These are phyloP conservation scores for Chalciporus sp. DNA, from an alignment of 1,284 basidiomycete species.

Conservation along the genomic window DNA sequence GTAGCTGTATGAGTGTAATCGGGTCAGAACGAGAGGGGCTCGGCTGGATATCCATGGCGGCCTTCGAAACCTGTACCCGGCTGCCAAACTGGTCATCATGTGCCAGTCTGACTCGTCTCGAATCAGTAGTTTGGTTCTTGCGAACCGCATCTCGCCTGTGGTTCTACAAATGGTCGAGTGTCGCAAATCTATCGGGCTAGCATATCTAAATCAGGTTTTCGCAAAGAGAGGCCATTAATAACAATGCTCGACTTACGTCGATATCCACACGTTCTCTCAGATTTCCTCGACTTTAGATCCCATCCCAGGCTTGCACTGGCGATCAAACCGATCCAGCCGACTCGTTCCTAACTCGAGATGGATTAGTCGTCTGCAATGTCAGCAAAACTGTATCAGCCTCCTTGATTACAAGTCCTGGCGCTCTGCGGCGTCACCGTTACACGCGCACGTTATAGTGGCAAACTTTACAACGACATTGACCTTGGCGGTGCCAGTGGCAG, in stretches of 20 bases:
- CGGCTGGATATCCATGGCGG: constrained; percentile 31
- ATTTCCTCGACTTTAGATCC: background rate
- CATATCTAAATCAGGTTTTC: constrained; percentile 19
- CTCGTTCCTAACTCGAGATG: background rate
- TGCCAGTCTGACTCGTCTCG: constrained; percentile 42
- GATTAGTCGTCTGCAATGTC: background rate
- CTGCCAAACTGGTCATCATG: constrained; percentile 39
- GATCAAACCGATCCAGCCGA: constrained; percentile 1
- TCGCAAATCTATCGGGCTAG: constrained; percentile 26
- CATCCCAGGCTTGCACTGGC: background rate
- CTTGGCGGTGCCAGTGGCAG: constrained; percentile 19
- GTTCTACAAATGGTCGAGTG: constrained; percentile 18
- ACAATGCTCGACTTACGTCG: constrained; percentile 14
- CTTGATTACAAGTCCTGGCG: constrained; percentile 10
- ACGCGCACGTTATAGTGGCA: constrained; percentile 7
- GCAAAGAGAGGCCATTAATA: constrained; percentile 20
- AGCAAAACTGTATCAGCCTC: background rate
- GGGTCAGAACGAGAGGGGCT: constrained; percentile 43
- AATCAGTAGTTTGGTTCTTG: constrained; percentile 28
- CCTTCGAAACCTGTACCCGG: constrained; percentile 34
- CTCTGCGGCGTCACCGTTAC: constrained; percentile 18
- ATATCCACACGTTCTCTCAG: constrained; percentile 3
- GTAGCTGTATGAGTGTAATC: constrained; percentile 24
- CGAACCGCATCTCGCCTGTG: constrained; percentile 11
- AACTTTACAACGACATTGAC: constrained; percentile 10